Base-by-base conservation (phyloP, 176 grass and related monocot species). In the Avena atlantica region DNA sequence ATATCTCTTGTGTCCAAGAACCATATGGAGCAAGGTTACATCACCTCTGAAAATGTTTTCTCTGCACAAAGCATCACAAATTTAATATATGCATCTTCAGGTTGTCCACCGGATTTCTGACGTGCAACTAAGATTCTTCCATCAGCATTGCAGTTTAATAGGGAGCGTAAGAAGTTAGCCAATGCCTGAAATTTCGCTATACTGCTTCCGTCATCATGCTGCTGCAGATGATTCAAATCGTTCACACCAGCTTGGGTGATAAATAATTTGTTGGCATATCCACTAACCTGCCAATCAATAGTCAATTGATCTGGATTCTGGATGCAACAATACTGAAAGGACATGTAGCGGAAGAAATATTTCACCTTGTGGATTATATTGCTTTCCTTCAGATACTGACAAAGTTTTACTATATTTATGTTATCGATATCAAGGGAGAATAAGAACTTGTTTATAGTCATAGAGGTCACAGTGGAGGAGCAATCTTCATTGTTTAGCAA, bases 381-480 rank as follows among this genome's bases (percentile, higher is more conserved):
- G 90, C 92, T 98, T 89, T 98, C 93, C 88, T 98, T 98, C 45
- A 98, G 58, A 87, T 94, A 98, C 78, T 91, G 90, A 81, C 91
- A 95, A 78, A 98, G 86, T 78, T 96, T 98, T 57, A 98, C 85
- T 25, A 98, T 89, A 59, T 98, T 98, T 87, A 98, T 95, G 82
- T 96, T 98, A 88, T 96, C 96, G 65, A 98, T 98, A 75, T 94
- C 91, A 71, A 98, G 92, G 83, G 93, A 91, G 83, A 98, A 96
- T 74, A 98, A 87, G 73, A 98, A 94, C 20, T 98, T 90, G 68
- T 96, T 98, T 83, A 98, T 98, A 37, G 92, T 94, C 96, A 98
- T 94, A 83, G 95, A 90, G 87, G 81, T 78, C 51, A 42, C 61
- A 75, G 47, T 70, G 56, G 83, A 84, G 79, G 82, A 66, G 83